Conservation (phyloP, 331 rosid species). For the Erythrophleum ivorense region DNA sequence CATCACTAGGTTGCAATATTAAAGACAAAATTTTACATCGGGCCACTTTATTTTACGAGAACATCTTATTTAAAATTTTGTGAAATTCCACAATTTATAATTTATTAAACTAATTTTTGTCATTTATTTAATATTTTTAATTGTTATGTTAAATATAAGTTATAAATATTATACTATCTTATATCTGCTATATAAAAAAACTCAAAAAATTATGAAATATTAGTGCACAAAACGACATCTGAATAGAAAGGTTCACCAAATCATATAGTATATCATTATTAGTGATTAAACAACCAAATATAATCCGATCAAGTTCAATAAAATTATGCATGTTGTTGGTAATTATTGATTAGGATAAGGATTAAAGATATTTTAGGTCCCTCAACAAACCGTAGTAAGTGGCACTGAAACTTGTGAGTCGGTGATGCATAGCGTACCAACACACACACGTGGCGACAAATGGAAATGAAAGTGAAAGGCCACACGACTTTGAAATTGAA, state of each 20-base stretch:
- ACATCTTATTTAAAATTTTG: too few relatives aligned
- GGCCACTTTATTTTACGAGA: too few relatives aligned
- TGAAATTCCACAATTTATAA: too few relatives aligned
- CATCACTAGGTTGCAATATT: too few relatives aligned
- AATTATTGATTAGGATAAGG: constrained; percentile 18
- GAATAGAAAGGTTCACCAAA: constrained; percentile 33
- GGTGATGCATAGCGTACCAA: background rate
- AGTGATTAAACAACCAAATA: constrained; percentile 17
- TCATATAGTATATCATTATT: background rate
- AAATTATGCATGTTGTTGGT: background rate
- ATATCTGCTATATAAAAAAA: background rate
- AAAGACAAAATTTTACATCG: too few relatives aligned
- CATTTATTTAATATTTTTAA: too few relatives aligned
- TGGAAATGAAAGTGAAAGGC: constrained; percentile 35
- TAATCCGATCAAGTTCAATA: background rate
- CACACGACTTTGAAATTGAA: constrained; percentile 27
- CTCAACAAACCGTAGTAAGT: constrained; percentile 18
- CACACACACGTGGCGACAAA: constrained; percentile 42
- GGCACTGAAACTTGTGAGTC: background rate
- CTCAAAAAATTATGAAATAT: background rate
- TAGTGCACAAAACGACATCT: background rate
- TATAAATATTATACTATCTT: too few relatives aligned
- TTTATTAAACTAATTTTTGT: too few relatives aligned
- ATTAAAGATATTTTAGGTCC: constrained; percentile 5
- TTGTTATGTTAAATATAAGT: too few relatives aligned